Evolutionary conservation across 495 filamentous ascomycete species (phyloP).

Genomic region (Penicillium diatomitis): DNA sequence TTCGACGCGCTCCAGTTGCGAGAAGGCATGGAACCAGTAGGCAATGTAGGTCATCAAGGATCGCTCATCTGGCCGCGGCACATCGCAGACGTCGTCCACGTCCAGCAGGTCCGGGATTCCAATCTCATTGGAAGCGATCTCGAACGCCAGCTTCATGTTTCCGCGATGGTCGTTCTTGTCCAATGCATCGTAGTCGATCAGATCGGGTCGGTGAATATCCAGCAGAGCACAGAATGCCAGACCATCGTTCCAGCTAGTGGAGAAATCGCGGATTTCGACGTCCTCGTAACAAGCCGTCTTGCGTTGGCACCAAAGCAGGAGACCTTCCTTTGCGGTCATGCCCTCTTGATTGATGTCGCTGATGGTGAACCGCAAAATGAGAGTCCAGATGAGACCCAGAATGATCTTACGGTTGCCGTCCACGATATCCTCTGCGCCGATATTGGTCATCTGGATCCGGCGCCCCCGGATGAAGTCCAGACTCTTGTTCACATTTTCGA

Average conservation of each 20-base stretch:
- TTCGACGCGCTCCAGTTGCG: conserved; percentile 94
- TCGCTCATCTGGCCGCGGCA: conserved; percentile 88
- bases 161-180: conserved; percentile 92
- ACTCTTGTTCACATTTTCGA: conserved; percentile 96
- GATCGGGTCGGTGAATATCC: conserved; percentile 92
- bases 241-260: conserved; percentile 91
- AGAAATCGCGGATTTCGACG: conserved; percentile 90
- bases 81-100: conserved; percentile 96
- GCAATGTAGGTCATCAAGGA: conserved; percentile 99
- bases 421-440: conserved; percentile 96
- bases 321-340: conserved; percentile 92
- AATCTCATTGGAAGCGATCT: conserved; percentile 91
- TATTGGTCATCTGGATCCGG: conserved; percentile 95
- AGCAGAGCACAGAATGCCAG: conserved; percentile 92
- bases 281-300: conserved; percentile 98
- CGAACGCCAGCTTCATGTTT: conserved; percentile 96
- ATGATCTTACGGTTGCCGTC: conserved; percentile 98
- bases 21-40: conserved; percentile 99
- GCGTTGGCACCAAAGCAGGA: conserved; percentile 93
- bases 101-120: conserved; percentile 93
- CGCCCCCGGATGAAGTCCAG: conserved; percentile 86
- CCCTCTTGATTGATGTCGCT: conserved; percentile 98
- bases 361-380: conserved; percentile 96
- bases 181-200: conserved; percentile 90
- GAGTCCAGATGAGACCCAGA: conserved; percentile 90